Base-by-base conservation (phyloP, 257 asterid genomes). In the Henckelia pumila region DNA sequence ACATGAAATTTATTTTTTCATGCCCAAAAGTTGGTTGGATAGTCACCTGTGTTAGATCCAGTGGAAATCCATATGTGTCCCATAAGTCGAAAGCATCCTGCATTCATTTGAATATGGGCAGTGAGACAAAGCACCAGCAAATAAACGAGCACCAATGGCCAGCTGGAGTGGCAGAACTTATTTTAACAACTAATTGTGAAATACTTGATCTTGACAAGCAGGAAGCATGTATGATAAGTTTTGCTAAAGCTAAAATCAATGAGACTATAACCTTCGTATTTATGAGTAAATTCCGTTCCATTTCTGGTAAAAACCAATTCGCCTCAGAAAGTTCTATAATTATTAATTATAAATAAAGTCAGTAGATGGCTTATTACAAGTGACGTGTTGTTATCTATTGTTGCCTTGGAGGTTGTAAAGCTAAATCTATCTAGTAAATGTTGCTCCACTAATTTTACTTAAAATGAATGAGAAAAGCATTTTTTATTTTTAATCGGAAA, bases 81-180 rank as follows among this genome's bases (percentile, higher is more conserved):
- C 99, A 94, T 79, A 94, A 76, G 64, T 85, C 84, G 77, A 94
- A 94, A 30, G 97, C 97, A 72, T 94, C 97, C 99, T 94, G 96
- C 80, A 81, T 61, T 55, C 68, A 76, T 68, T 66, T 57, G 67
- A 63, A 13, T 53, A 30, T 66, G 32, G 62, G 71, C 55, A 37
- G 71, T 62, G 58, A 73, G 82, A 60, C 61, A 28, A 23, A 71
- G 23, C 44, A 6, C 3, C 56, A 59, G 40, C 28, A 44, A 60
- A 56, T 59, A 25, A 59, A 47, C 23, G 29, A 40, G 23, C 44
- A 68, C 19, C 66, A 21, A 66, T 70, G 35, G 56, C 59, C 56
- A 56, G 67, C 25, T 21, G 33, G 8, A 22, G 32, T 47, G 19
- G 56, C 56, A 64, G 4, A 3, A 59, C 11, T 23, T 25, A 19